A percentile compares a stretch with the other conserved stretches of the same genome.
Evolutionary conservation across 306 rosid genomes (phyloP).

Genomic region (Citrullus mucosospermus): DNA sequence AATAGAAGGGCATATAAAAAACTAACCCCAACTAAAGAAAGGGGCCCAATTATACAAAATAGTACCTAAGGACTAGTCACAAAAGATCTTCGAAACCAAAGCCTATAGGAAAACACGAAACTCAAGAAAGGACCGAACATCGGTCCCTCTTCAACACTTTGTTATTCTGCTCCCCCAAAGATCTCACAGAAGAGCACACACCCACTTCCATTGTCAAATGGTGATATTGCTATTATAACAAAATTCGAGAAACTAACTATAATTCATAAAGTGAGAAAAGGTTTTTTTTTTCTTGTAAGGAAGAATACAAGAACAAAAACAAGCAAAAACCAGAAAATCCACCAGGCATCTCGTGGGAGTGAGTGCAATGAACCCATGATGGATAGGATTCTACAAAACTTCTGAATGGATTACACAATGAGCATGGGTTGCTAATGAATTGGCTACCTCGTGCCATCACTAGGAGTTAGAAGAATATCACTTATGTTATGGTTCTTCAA

Average conservation of each 20-base stretch:
- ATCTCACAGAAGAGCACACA: too few species aligned
- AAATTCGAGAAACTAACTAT: background rate
- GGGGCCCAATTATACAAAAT: too few species aligned
- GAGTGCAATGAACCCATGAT: background rate
- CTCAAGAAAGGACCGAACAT: too few species aligned
- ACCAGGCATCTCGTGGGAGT: background rate
- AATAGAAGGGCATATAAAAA: too few species aligned
- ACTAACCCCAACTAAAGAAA: too few species aligned
- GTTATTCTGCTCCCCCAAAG: too few species aligned
- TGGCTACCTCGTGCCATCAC: background rate
- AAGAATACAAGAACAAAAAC: background rate
- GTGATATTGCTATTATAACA: background rate
- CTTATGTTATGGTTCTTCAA: background rate
- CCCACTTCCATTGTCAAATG: background rate
- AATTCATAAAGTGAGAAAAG: background rate
- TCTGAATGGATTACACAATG: background rate
- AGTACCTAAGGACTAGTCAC: too few species aligned
- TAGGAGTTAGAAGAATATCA: background rate
- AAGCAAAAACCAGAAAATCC: background rate
- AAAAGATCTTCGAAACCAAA: too few species aligned
- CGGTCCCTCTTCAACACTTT: too few species aligned
- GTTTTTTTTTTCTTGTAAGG: too few species aligned
- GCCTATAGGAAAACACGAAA: too few species aligned
- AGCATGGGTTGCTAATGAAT: background rate
- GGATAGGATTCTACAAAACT: background rate